Conservation (phyloP, 108 stramenopile species). For the Skeletonema marinoi region DNA sequence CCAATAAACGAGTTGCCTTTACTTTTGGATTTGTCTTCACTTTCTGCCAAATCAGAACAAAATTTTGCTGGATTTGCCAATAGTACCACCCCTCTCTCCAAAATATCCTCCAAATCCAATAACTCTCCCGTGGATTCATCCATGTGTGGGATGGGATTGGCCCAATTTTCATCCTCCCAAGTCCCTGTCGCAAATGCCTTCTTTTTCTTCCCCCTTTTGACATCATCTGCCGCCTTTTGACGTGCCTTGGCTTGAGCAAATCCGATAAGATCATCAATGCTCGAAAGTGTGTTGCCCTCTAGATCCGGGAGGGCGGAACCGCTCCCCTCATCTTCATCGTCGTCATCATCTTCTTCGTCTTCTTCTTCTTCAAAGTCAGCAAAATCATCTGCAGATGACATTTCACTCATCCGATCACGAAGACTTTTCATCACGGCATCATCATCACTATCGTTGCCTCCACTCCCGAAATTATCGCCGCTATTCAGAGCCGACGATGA, state of each 20-base stretch:
- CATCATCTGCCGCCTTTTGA: conserved; percentile 15
- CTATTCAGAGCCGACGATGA: conserved; percentile 8
- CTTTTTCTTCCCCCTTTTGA: conserved; percentile 43
- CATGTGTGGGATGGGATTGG: conserved; percentile 42
- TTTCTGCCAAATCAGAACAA: conserved; percentile 51
- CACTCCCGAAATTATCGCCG: conserved; percentile 23
- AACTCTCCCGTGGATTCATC: conserved; percentile 32
- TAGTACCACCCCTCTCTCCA: conserved; percentile 65
- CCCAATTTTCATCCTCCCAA: conserved; percentile 61
- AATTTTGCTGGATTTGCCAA: conserved; percentile 81
- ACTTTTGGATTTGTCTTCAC: conserved; percentile 7
- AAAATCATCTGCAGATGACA: conserved; percentile 35
- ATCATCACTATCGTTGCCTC: conserved; percentile 42
- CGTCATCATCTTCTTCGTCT: conserved; percentile 32
- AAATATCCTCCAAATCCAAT: conserved; percentile 31
- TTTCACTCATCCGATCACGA: conserved; percentile 31
- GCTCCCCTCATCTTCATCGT: conserved; percentile 30
- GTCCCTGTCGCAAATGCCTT: conserved; percentile 25
- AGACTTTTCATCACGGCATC: conserved; percentile 64
- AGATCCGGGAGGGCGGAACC: conserved; percentile 34
- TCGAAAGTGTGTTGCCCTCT: conserved; percentile 43
- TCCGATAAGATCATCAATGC: conserved; percentile 63
- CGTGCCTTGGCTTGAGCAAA: conserved; percentile 61
- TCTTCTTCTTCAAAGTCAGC: conserved; percentile 53
- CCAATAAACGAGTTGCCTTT: conserved; percentile 16